Evolutionary conservation across 2,329 filamentous ascomycete genomes (phyloP).

Genomic region (Nemania abortiva): DNA sequence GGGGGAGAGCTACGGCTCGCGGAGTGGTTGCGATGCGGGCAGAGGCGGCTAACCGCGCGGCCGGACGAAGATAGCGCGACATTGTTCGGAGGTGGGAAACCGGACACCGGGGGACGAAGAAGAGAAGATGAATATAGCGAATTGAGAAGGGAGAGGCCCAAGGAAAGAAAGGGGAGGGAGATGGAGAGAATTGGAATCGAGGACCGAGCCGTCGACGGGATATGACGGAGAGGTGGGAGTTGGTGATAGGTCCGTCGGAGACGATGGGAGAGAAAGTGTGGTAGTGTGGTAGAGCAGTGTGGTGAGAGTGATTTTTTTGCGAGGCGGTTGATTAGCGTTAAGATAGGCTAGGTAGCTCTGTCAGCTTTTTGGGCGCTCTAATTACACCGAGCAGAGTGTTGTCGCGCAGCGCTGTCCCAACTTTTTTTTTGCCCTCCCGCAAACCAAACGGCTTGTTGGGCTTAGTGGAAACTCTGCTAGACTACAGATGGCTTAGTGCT

Average conservation of each 20-base stretch:
- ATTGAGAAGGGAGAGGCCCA: background rate
- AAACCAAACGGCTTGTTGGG: slow-evolving; percentile 44
- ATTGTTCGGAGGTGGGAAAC: slow-evolving; percentile 49
- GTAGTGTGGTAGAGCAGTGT: no score
- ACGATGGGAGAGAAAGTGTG: slow-evolving; percentile 24
- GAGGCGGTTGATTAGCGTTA: background rate
- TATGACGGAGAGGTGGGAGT: slow-evolving; percentile 21
- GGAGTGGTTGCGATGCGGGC: slow-evolving; percentile 54
- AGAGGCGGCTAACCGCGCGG: slow-evolving; percentile 61
- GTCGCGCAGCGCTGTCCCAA: slow-evolving; percentile 40
- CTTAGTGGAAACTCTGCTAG: slow-evolving; percentile 36
- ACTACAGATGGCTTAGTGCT: slow-evolving; percentile 30
- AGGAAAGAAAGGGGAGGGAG: background rate
- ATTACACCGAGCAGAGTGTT: slow-evolving; percentile 25
- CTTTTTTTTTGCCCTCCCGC: slow-evolving; percentile 44
- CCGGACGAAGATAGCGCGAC: slow-evolving; percentile 66
- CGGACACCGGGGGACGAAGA: slow-evolving; percentile 13
- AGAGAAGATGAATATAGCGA: background rate
- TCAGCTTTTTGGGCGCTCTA: slow-evolving; percentile 43
- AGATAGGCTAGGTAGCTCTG: slow-evolving; percentile 33
- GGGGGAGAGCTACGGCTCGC: slow-evolving; percentile 53
- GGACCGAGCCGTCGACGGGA: slow-evolving; percentile 43
- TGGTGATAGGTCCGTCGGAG: slow-evolving; percentile 27
- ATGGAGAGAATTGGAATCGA: slow-evolving; percentile 29
- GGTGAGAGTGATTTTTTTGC: slow-evolving; percentile 47